Evolutionary conservation across 1,284 basidiomycete species (phyloP), one percentile per base, ranked within the genome.

Genomic region (Pulveroboletus sp.): DNA sequence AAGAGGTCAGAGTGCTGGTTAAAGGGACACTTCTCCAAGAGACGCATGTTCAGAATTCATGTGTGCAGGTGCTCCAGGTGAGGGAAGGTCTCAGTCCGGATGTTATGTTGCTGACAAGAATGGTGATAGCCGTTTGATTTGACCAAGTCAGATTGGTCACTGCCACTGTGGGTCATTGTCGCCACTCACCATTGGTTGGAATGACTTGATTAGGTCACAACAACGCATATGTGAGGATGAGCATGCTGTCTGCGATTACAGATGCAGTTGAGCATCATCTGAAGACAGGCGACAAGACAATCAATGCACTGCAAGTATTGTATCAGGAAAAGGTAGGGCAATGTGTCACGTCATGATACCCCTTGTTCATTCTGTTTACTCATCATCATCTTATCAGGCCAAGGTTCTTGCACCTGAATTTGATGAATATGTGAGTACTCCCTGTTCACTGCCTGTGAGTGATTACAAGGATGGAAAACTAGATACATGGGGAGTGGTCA

Each of bases 131-230:
- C 94, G 0, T 89, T 99, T 63, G 97, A 99, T 75, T 72, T 99
- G 44, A 99, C 95, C 0, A 95, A 98, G 52, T 72, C 94, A 43
- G 95, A 96, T 59, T 99, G 95, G 88, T 92, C 89, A 7, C 82
- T 90, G 1, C 87, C 93, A 69, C 74, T 99, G 1, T 95, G 93
- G 86, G 82, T 98, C 32, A 29, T 29, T 7, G 10, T 15, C 13
- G 9, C 17, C 8, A 9, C 17, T 17, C 7, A 17, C 16, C 16
- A 10, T 16, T 8, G 24, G n/a, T 29, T 29, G 7, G 26, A 29
- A 29, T 29, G 26, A 29, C 26, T 46, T 39, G 48, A 4, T 37
- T 53, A 93, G 91, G 83, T 33, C 92, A 98, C 66, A 81, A 89
- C 1, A 87, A 90, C 65, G 78, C 79, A 4, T 95, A 95, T 62